Base-by-base conservation (phyloP, 345 rosid genomes). In the Aquilaria sinensis region DNA sequence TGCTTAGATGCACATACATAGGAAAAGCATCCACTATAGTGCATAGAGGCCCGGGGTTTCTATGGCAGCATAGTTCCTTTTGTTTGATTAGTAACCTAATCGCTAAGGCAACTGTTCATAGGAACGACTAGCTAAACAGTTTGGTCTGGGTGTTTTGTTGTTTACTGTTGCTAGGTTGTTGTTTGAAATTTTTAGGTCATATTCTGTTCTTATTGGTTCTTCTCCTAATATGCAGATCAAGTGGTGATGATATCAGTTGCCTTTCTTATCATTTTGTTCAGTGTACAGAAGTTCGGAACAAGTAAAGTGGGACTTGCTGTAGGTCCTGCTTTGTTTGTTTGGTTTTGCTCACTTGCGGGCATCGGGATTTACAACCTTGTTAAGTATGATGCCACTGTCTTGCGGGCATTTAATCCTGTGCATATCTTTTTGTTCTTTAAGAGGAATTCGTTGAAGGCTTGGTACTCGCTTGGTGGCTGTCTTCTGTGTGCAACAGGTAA, bases 401-500 rank as follows among this genome's bases (percentile, higher is more conserved):
- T 78, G 61, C 80, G 74, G 73, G 99, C 99, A 60, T 90, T 94
- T 71, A 94, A 90, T 80, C 99, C 99, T 29, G 60, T 85, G 72
- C 83, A 94, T 65, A 85, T 94, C 72, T 94, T 90, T 83, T 84
- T 62, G 71, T 94, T 77, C 77, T 94, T 90, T 86, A 74, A 94
- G 80, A 76, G 96, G 75, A 91, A 94, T 76, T 82, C 97, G 43
- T 65, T 70, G 50, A 84, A 83, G 64, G 99, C 95, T 50, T 94
- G 97, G 99, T 86, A 74, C 71, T 86, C 99, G 5, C 97, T 94
- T 47, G 99, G 99, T 58, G 97, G 99, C 67, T 94, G 99, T 85
- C 81, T 94, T 75, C 95, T 94, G 54, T 88, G 97, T 73, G 99
- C 91, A 70, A 91, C 99, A 80, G 97, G 97, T 94, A 81, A 37